These are phyloP conservation scores for Eugenia klotzschiana DNA, from an alignment of 441 rosid genomes.

Conservation along the genomic window DNA sequence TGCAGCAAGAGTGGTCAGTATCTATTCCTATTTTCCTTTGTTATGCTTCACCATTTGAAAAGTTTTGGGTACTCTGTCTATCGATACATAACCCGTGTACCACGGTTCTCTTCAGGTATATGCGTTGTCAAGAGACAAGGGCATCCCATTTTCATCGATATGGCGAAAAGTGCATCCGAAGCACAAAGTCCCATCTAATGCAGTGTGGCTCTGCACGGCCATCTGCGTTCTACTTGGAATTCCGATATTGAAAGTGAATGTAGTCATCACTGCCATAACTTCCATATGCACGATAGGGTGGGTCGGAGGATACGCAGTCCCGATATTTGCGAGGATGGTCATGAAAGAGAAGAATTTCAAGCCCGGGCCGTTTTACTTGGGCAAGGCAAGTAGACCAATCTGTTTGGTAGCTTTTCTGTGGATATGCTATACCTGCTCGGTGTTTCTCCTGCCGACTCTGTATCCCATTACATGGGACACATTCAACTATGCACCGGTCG, in stretches of 20 bases:
- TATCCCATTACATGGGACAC: conserved; percentile 34
- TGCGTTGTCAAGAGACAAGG: conserved; percentile 46
- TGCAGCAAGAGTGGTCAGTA: conserved; percentile 50
- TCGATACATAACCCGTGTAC: not conserved
- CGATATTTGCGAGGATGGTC: conserved; percentile 46
- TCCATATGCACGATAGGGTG: conserved; percentile 52
- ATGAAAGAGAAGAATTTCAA: conserved; percentile 40
- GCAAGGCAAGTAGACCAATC: conserved; percentile 33
- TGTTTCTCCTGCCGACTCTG: conserved; percentile 34
- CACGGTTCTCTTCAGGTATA: conserved; percentile 19
- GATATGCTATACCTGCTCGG: conserved; percentile 50
- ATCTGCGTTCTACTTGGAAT: conserved; percentile 39
- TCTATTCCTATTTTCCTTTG: not conserved
- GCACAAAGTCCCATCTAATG: conserved; percentile 44
- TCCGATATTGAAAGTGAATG: conserved; percentile 36
- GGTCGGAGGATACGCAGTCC: conserved; percentile 53
- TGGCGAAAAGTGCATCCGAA: conserved; percentile 43
- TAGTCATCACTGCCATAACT: conserved; percentile 44
- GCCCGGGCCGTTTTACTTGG: conserved; percentile 45
- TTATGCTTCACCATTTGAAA: not conserved
- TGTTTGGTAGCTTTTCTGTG: conserved; percentile 39
- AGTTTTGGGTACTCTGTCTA: not conserved
- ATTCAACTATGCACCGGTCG: conserved; percentile 49
- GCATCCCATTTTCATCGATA: conserved; percentile 34
- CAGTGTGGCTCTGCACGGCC: conserved; percentile 50